A percentile compares a stretch with the other conserved stretches of the same genome.
Conservation (phyloP, 2,329 filamentous ascomycete species). For the Lasiodiplodia theobromae region DNA sequence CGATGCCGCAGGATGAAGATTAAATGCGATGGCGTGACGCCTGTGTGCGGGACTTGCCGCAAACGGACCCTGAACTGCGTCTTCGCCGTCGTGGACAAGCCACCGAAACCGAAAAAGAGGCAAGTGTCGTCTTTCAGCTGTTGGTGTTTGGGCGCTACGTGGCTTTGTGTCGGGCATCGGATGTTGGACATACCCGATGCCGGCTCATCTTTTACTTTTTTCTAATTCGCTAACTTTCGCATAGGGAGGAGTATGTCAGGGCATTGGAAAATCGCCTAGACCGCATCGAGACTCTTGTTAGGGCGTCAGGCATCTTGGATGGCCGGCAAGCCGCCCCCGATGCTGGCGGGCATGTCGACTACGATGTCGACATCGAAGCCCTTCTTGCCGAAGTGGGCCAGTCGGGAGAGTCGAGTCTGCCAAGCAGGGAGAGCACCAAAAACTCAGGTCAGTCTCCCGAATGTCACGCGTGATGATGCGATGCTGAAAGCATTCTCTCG, state of each 20-base stretch:
- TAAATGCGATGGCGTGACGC: conserved; percentile 19
- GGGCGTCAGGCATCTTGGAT: conserved; percentile 8
- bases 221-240: neutral
- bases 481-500: neutral
- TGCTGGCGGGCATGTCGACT: neutral
- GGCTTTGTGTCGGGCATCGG: neutral
- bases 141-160: neutral
- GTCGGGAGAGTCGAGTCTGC: neutral
- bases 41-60: conserved; percentile 18
- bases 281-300: conserved; percentile 10
- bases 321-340: neutral
- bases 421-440: neutral
- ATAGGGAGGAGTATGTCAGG: conserved; percentile 14
- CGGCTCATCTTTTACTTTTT: neutral
- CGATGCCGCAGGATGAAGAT: conserved; percentile 23
- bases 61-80: conserved; percentile 12
- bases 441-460: neutral
- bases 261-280: conserved; percentile 4
- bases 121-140: neutral
- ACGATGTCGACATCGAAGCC: neutral
- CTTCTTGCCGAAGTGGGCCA: neutral
- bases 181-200: neutral
- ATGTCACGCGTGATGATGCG: neutral
- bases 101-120: conserved; percentile 9
- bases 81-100: conserved; percentile 13